phyloP scores from a whole-genome alignment of 2,329 filamentous ascomycete species.

The Karstenula rhodostoma region DNA sequence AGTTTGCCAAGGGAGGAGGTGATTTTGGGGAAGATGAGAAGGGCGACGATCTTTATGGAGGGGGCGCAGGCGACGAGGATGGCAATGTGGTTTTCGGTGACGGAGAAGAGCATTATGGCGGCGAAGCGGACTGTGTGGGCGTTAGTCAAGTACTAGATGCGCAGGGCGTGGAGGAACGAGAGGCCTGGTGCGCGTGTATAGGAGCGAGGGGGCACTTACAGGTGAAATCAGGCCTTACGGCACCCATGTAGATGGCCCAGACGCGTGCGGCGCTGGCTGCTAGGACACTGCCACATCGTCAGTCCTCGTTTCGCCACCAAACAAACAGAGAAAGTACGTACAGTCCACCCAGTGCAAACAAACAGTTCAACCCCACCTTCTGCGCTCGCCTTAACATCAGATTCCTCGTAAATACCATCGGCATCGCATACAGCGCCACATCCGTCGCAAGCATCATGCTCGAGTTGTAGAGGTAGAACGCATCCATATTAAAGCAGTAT shows the following conservation, averaged over 20 bases:
- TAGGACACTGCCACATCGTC: slow-evolving; percentile 31
- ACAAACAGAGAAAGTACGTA: slow-evolving; percentile 20
- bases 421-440: slow-evolving; percentile 49
- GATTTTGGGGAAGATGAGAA: slow-evolving; percentile 36
- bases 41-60: slow-evolving; percentile 39
- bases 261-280: slow-evolving; percentile 38
- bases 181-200: not conserved
- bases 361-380: slow-evolving; percentile 43
- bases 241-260: slow-evolving; percentile 35
- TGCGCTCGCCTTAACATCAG: slow-evolving; percentile 43
- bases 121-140: slow-evolving; percentile 28
- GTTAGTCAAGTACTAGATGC: not conserved
- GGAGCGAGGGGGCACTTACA: slow-evolving; percentile 24
- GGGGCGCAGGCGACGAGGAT: slow-evolving; percentile 48
- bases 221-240: slow-evolving; percentile 32
- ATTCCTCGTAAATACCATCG: slow-evolving; percentile 49
- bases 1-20: slow-evolving; percentile 30
- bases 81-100: slow-evolving; percentile 49
- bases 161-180: not conserved
- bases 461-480: slow-evolving; percentile 48
- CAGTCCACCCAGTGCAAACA: slow-evolving; percentile 46
- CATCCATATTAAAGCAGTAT: slow-evolving; percentile 44
- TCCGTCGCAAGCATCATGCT: slow-evolving; percentile 52
- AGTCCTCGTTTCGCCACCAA: not conserved
- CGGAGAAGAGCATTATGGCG: slow-evolving; percentile 42